Percentiles rank a stretch among this genome's conserved stretches.
These are phyloP conservation scores for Ramalina peruviana DNA, from an alignment of 495 filamentous ascomycete species.

Conservation along the genomic window DNA sequence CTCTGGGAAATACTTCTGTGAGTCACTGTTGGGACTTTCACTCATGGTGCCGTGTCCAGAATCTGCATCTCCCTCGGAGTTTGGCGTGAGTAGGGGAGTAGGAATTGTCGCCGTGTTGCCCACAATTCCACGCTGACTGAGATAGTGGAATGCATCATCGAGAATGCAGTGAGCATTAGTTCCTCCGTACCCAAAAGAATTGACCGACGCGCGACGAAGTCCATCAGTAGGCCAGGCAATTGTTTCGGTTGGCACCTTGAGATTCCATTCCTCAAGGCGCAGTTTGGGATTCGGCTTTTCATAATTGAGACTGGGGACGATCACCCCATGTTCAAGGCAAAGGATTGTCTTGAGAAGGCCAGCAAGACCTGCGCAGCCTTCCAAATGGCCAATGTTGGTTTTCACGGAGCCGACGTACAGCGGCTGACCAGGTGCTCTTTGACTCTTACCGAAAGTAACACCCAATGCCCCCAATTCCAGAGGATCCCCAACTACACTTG, in stretches of 20 bases:
- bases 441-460: conserved; percentile 10
- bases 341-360: conserved; percentile 31
- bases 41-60: not conserved
- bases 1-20: not conserved
- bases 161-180: conserved; percentile 23
- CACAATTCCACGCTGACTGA: not conserved
- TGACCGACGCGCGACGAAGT: conserved; percentile 11
- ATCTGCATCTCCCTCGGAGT: not conserved
- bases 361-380: conserved; percentile 28
- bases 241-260: conserved; percentile 13
- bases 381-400: conserved; percentile 30
- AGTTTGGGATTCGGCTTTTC: conserved; percentile 28
- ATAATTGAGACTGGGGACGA: conserved; percentile 30
- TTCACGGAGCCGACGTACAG: conserved; percentile 29
- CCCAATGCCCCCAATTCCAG: conserved; percentile 27
- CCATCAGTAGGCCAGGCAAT: conserved; percentile 17
- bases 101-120: not conserved
- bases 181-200: conserved; percentile 17
- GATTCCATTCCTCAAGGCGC: conserved; percentile 12
- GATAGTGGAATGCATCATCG: conserved; percentile 11
- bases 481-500: conserved; percentile 28
- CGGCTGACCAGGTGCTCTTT: not conserved
- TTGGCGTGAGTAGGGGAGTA: not conserved
- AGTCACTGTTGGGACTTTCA: not conserved
- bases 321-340: conserved; percentile 28